phyloP scores from a whole-genome alignment of 2,329 filamentous ascomycete genomes.

The Alternaria triticina region DNA sequence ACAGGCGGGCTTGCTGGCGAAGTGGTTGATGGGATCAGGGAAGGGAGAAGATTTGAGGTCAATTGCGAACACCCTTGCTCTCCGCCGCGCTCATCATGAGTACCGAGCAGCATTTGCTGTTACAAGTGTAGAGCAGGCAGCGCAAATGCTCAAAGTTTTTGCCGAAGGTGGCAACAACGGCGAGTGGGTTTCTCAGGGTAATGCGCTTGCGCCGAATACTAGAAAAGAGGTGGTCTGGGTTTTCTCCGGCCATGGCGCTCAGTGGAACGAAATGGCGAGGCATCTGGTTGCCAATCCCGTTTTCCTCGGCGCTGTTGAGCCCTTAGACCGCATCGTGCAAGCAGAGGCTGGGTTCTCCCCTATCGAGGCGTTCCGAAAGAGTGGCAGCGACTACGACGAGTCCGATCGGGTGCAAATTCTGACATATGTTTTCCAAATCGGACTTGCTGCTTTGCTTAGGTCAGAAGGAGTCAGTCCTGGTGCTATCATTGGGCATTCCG shows the following conservation, averaged over 20 bases:
- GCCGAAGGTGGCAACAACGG: neutral
- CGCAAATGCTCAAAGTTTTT: neutral
- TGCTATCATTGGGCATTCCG: conserved; percentile 33
- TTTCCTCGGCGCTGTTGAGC: neutral
- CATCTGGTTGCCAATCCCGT: conserved; percentile 16
- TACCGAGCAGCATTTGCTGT: neutral
- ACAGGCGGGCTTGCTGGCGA: neutral
- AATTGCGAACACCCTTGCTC: neutral
- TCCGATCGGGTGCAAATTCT: conserved; percentile 41
- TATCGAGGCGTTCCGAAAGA: conserved; percentile 11
- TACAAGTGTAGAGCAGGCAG: neutral
- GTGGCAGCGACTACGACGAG: conserved; percentile 4
- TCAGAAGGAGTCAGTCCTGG: conserved; percentile 18
- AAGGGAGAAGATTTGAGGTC: neutral
- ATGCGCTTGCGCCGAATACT: neutral
- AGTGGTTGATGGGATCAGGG: neutral
- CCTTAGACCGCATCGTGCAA: conserved; percentile 5
- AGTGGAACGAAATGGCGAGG: conserved; percentile 35
- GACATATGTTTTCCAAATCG: conserved; percentile 45
- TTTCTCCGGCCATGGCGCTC: conserved; percentile 42
- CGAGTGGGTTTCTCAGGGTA: neutral
- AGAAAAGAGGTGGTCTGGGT: conserved; percentile 21
- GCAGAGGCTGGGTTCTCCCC: conserved; percentile 24
- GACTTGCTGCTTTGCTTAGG: conserved; percentile 24
- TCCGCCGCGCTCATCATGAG: neutral